Evolutionary conservation across 441 rosid species (phyloP).

Genomic region (Viola pubescens): DNA sequence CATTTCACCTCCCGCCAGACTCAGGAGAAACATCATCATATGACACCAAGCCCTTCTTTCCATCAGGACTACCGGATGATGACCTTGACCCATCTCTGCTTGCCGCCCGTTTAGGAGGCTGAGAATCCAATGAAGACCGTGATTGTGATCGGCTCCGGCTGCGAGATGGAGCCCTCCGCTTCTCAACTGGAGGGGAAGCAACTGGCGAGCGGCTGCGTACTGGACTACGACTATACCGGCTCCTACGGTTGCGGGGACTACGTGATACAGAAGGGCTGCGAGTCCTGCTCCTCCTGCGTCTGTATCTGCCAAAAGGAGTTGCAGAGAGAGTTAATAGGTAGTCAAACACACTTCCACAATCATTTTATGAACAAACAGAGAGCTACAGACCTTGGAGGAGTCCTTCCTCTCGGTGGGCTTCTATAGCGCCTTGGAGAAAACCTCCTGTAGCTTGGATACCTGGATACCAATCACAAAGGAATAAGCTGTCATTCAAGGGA

Average conservation of each 20-base stretch:
- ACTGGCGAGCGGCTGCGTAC: slow-evolving; percentile 55
- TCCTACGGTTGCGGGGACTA: slow-evolving; percentile 45
- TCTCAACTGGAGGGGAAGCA: slow-evolving; percentile 33
- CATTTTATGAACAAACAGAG: background rate
- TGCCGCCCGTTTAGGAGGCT: slow-evolving; percentile 41
- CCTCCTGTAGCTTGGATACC: slow-evolving; percentile 67
- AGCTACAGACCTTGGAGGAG: slow-evolving; percentile 64
- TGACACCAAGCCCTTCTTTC: slow-evolving; percentile 58
- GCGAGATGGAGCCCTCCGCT: slow-evolving; percentile 44
- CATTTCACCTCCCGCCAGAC: slow-evolving; percentile 25
- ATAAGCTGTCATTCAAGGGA: background rate
- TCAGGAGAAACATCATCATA: slow-evolving; percentile 74
- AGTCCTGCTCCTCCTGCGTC: slow-evolving; percentile 61
- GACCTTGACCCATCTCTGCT: slow-evolving; percentile 56
- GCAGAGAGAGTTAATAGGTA: background rate
- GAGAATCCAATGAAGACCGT: slow-evolving; percentile 43
- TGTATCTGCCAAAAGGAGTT: slow-evolving; percentile 36
- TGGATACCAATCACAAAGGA: slow-evolving; percentile 15
- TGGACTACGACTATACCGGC: slow-evolving; percentile 57
- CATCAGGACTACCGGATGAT: slow-evolving; percentile 53
- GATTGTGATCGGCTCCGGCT: slow-evolving; percentile 54
- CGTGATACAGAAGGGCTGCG: slow-evolving; percentile 57
- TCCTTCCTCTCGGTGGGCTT: slow-evolving; percentile 79
- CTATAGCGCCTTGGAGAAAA: slow-evolving; percentile 82
- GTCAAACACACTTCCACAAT: background rate